Conservation (phyloP, 805 yeast genomes). For the Nakazawaea siamensis region DNA sequence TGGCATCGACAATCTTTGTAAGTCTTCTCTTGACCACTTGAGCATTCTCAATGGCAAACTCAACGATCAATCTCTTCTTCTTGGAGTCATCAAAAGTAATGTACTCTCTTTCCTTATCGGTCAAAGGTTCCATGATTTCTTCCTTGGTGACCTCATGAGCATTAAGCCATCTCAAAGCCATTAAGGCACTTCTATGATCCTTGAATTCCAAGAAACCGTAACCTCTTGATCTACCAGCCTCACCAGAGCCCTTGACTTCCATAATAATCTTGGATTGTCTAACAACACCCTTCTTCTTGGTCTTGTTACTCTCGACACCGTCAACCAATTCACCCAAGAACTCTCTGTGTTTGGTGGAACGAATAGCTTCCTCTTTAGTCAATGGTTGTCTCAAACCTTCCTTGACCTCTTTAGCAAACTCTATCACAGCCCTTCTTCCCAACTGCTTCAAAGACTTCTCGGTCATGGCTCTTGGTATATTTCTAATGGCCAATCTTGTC, state of each 20-base stretch:
- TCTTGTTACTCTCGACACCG: slow-evolving; percentile 43
- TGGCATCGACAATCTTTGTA: slow-evolving; percentile 47
- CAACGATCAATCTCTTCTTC: slow-evolving; percentile 78
- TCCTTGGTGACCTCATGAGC: slow-evolving; percentile 74
- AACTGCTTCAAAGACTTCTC: slow-evolving; percentile 83
- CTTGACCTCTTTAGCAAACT: slow-evolving; percentile 85
- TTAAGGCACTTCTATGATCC: slow-evolving; percentile 86
- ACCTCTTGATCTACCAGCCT: slow-evolving; percentile 87
- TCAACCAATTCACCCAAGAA: slow-evolving; percentile 27
- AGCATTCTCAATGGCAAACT: slow-evolving; percentile 94
- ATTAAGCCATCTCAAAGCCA: slow-evolving; percentile 96
- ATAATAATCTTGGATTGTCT: slow-evolving; percentile 88
- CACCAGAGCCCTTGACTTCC: slow-evolving; percentile 87
- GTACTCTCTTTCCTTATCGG: slow-evolving; percentile 55
- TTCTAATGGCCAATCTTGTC: slow-evolving; percentile 91
- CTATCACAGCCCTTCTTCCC: slow-evolving; percentile 90
- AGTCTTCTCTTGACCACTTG: slow-evolving; percentile 86
- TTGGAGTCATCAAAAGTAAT: slow-evolving; percentile 46
- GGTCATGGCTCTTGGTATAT: slow-evolving; percentile 87
- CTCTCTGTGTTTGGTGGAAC: slow-evolving; percentile 65
- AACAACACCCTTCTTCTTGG: slow-evolving; percentile 82
- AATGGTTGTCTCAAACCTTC: slow-evolving; percentile 71
- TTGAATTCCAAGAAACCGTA: slow-evolving; percentile 92
- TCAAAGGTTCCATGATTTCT: slow-evolving; percentile 66
- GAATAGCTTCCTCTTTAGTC: slow-evolving; percentile 76